Evolutionary conservation across 768 basidiomycete genomes (phyloP).

Genomic region (Coprinellus aureogranulatus): DNA sequence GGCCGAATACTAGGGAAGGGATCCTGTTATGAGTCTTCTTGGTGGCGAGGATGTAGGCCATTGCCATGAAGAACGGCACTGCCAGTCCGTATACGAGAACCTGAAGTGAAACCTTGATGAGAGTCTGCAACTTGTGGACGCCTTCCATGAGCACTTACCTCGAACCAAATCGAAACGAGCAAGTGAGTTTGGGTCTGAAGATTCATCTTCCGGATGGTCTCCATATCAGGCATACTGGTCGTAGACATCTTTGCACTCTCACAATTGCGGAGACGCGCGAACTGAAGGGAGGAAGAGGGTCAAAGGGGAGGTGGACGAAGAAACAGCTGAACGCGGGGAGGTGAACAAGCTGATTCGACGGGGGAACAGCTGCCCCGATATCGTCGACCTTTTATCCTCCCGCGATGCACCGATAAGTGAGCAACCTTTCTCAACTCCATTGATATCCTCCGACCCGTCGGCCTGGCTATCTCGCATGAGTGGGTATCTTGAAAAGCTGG

Average conservation of each 20-base stretch:
- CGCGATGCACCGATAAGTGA: too few relatives aligned
- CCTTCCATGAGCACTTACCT: not conserved
- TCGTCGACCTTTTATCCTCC: too few relatives aligned
- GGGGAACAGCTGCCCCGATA: too few relatives aligned
- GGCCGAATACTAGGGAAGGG: not conserved
- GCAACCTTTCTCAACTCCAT: too few relatives aligned
- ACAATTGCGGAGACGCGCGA: too few relatives aligned
- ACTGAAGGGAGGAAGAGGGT: not conserved
- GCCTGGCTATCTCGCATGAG: too few relatives aligned
- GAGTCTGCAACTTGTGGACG: not conserved
- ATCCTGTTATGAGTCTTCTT: not conserved
- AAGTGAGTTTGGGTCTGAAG: not conserved
- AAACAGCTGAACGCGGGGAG: not conserved
- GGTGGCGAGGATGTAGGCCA: not conserved
- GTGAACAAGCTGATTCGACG: not conserved
- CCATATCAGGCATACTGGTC: too few relatives aligned
- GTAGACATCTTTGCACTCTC: too few relatives aligned
- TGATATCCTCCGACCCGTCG: too few relatives aligned
- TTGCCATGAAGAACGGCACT: slow-evolving; percentile 1
- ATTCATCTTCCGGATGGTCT: too few relatives aligned
- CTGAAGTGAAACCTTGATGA: too few relatives aligned
- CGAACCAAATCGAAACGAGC: not conserved
- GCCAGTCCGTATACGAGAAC: not conserved
- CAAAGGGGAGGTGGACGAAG: not conserved
- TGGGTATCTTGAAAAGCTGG: too few relatives aligned